These are phyloP conservation scores for Polymyxa betae DNA, from an alignment of 208 protist genomes.

Conservation along the genomic window DNA sequence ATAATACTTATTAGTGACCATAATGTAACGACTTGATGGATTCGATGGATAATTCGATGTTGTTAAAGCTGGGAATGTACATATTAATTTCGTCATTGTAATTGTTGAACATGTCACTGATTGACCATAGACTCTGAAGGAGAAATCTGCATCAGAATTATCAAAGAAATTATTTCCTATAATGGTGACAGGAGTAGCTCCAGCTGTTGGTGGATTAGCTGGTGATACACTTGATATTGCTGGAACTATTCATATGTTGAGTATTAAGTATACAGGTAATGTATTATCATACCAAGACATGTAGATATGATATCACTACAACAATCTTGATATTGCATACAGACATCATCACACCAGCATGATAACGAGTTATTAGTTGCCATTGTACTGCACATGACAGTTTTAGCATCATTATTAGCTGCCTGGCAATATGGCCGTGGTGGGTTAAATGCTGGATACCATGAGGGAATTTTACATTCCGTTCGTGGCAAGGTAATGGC, in stretches of 20 bases:
- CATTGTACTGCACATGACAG: not conserved
- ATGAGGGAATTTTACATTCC: not conserved
- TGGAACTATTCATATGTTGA: not conserved
- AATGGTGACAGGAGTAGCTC: not conserved
- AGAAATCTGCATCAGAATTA: not conserved
- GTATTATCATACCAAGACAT: not conserved
- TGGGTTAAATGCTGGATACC: not conserved
- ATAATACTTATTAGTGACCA: not conserved
- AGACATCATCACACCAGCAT: not conserved
- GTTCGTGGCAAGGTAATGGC: too few species aligned
- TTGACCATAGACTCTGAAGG: not conserved
- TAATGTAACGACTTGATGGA: not conserved
- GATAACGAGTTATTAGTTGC: not conserved
- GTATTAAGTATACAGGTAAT: not conserved
- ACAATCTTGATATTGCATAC: not conserved
- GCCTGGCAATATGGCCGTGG: not conserved
- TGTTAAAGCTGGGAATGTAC: slow-evolving; percentile 21
- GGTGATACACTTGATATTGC: not conserved
- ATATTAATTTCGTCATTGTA: not conserved
- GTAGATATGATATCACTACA: slow-evolving; percentile 22
- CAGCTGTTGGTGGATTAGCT: not conserved
- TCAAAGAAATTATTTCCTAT: slow-evolving; percentile 21
- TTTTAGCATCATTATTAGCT: not conserved
- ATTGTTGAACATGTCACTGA: not conserved
- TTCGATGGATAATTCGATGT: not conserved